These are phyloP conservation scores for Prunus salicina DNA, from an alignment of 306 rosid genomes.

Conservation along the genomic window DNA sequence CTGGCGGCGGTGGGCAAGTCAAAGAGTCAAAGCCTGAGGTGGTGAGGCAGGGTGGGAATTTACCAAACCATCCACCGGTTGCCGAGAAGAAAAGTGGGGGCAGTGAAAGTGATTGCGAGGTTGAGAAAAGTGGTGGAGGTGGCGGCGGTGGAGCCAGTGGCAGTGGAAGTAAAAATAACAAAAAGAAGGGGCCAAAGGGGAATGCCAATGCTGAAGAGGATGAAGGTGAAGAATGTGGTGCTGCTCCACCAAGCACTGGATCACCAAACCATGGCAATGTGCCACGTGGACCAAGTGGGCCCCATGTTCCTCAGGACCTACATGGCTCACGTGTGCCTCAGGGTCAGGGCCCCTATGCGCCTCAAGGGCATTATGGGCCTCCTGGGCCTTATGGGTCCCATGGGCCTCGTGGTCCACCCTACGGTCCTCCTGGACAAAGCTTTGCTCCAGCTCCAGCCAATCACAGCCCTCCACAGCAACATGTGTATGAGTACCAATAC, in stretches of 20 bases:
- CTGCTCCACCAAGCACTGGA: slow-evolving; percentile 30
- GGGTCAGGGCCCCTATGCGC: not conserved
- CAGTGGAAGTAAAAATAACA: slow-evolving; percentile 43
- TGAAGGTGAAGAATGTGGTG: slow-evolving; percentile 24
- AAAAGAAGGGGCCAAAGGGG: slow-evolving; percentile 46
- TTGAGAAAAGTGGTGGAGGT: slow-evolving; percentile 13
- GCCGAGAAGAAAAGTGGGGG: slow-evolving; percentile 23
- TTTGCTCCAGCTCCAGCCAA: slow-evolving; percentile 17
- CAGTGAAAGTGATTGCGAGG: slow-evolving; percentile 17
- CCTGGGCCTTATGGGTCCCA: not conserved
- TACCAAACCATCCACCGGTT: slow-evolving; percentile 30
- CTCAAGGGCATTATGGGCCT: not conserved
- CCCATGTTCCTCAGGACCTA: not conserved
- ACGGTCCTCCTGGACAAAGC: slow-evolving; percentile 16
- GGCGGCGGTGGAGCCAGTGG: slow-evolving; percentile 17
- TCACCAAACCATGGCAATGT: slow-evolving; percentile 7
- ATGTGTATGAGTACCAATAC: slow-evolving; percentile 28
- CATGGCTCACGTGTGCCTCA: not conserved
- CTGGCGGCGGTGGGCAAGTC: not conserved
- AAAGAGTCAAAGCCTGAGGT: no score
- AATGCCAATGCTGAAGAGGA: slow-evolving; percentile 4
- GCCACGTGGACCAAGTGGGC: not conserved
- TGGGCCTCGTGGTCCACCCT: not conserved
- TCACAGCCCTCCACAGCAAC: slow-evolving; percentile 41
- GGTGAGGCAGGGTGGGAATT: slow-evolving; percentile 29